phyloP scores from a whole-genome alignment of 331 rosid genomes.

The Quercus lobata region DNA sequence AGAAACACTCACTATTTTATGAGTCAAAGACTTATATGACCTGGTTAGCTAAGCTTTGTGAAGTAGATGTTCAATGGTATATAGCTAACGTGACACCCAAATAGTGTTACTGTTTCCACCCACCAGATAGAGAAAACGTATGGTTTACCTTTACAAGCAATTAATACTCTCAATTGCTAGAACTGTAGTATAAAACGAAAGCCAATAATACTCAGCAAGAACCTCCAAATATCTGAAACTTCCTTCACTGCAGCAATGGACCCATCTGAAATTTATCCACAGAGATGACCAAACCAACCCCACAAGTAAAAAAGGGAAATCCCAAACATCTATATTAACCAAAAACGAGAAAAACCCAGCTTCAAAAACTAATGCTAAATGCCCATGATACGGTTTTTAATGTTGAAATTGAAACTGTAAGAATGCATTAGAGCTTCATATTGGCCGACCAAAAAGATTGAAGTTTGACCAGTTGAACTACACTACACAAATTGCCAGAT shows the following conservation, averaged over 20 bases:
- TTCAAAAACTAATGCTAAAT: background rate
- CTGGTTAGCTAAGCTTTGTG: background rate
- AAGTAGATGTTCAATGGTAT: background rate
- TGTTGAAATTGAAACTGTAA: background rate
- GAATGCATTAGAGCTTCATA: background rate
- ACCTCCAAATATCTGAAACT: conserved; percentile 23
- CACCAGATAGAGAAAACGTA: background rate
- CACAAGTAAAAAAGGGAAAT: background rate
- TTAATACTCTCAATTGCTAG: conserved; percentile 6
- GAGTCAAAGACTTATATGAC: background rate
- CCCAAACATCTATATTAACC: background rate
- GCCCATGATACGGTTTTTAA: background rate
- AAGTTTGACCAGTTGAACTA: background rate
- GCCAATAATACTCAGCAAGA: conserved; percentile 6
- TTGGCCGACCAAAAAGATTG: background rate
- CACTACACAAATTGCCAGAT: conserved; percentile 12
- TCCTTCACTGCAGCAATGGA: conserved; percentile 12
- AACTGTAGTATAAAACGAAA: conserved; percentile 11
- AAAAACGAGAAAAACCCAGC: background rate
- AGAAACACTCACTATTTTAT: background rate
- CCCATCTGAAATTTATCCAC: conserved; percentile 20
- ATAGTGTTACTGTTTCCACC: background rate
- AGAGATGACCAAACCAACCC: conserved; percentile 6
- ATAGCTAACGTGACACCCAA: background rate
- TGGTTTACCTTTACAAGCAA: conserved; percentile 2